These are phyloP conservation scores for Aureobasidium sp. DNA, from an alignment of 2,329 filamentous ascomycete genomes.

Conservation along the genomic window DNA sequence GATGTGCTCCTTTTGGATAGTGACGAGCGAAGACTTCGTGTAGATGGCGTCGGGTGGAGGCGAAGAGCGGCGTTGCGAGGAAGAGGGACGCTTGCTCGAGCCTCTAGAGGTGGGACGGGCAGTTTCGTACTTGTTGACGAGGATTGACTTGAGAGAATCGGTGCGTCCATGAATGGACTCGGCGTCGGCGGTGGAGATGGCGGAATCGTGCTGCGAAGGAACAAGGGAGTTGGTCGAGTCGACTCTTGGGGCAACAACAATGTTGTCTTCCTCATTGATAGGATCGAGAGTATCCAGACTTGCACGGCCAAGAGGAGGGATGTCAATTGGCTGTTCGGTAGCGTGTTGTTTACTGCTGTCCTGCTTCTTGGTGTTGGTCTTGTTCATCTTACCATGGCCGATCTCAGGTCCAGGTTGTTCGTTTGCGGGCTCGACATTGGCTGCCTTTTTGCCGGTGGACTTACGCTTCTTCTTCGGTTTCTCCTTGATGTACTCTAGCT, in stretches of 20 bases:
- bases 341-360: neutral
- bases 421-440: constrained; percentile 7
- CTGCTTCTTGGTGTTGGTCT: constrained; percentile 1
- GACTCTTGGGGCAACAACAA: neutral
- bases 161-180: constrained; percentile 17
- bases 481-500: constrained; percentile 6
- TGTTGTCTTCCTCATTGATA: constrained; percentile 23
- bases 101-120: constrained; percentile 14
- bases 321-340: neutral
- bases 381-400: constrained; percentile 19
- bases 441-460: constrained; percentile 6
- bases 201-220: constrained; percentile 7
- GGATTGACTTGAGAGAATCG: constrained; percentile 20
- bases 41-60: constrained; percentile 15
- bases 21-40: constrained; percentile 15
- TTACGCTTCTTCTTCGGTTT: constrained; percentile 19
- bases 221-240: constrained; percentile 2
- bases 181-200: neutral
- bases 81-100: constrained; percentile 15
- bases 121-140: constrained; percentile 22
- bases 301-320: constrained; percentile 11
- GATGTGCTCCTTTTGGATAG: constrained; percentile 13
- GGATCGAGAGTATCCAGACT: constrained; percentile 24
- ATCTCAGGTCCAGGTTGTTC: constrained; percentile 18
- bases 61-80: constrained; percentile 13